Evolutionary conservation across 1,139 yeast genomes (phyloP).

Genomic region (Protomyces macrosporus): DNA sequence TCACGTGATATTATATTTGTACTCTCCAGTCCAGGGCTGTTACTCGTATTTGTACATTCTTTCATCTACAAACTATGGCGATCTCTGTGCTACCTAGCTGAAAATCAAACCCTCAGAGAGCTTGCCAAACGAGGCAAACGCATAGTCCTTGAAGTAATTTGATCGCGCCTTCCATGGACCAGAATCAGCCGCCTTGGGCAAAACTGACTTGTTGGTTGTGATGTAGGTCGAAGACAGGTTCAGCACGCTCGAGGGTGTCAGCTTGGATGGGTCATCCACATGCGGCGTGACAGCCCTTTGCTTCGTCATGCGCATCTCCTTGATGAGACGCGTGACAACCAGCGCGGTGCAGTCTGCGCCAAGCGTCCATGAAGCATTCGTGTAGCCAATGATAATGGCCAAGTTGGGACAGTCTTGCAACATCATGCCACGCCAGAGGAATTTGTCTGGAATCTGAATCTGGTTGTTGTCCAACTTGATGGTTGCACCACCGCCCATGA

Average conservation of each 20-base stretch:
- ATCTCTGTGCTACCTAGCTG: not conserved
- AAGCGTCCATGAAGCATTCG: slow-evolving; percentile 20
- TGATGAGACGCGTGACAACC: slow-evolving; percentile 15
- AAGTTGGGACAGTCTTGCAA: slow-evolving; percentile 10
- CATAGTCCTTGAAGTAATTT: slow-evolving; percentile 13
- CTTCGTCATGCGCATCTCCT: not conserved
- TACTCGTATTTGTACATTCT: too few species aligned
- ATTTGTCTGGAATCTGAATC: slow-evolving; percentile 10
- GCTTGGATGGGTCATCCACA: not conserved
- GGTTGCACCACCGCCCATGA: slow-evolving; percentile 14
- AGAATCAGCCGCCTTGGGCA: slow-evolving; percentile 11
- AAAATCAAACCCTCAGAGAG: not conserved
- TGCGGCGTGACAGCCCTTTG: not conserved
- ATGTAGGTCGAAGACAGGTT: slow-evolving; percentile 16
- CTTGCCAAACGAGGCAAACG: not conserved
- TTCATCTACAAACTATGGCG: too few species aligned
- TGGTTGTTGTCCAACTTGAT: slow-evolving; percentile 5
- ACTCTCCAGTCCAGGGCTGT: too few species aligned
- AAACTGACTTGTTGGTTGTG: not conserved
- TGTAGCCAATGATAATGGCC: slow-evolving; percentile 13
- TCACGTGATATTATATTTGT: too few species aligned
- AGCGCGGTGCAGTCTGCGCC: slow-evolving; percentile 23
- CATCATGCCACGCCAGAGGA: slow-evolving; percentile 19
- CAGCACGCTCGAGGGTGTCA: slow-evolving; percentile 2
- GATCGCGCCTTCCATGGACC: slow-evolving; percentile 19